These are phyloP conservation scores for Coccomyxa sp. DNA, from an alignment of 139 green algal genomes.

Conservation along the genomic window DNA sequence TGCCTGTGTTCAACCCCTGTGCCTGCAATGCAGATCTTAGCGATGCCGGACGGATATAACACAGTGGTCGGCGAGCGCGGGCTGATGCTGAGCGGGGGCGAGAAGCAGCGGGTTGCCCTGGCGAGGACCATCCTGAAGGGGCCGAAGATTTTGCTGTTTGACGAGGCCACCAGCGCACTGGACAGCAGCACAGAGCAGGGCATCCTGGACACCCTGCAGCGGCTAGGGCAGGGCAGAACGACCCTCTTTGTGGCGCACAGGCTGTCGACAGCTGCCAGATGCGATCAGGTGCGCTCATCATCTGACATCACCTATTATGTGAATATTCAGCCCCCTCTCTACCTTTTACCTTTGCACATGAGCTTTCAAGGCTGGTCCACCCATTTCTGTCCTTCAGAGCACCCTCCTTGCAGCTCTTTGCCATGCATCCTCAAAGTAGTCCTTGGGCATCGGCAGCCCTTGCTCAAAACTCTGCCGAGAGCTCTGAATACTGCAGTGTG, in stretches of 20 bases:
- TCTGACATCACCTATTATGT: background rate
- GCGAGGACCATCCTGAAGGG: conserved; percentile 70
- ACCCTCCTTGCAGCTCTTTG: no score
- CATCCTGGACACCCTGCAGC: conserved; percentile 55
- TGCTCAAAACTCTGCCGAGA: no score
- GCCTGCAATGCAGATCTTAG: conserved; percentile 43
- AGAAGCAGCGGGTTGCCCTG: conserved; percentile 97
- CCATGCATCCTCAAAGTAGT: no score
- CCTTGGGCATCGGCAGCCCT: no score
- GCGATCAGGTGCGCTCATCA: conserved; percentile 83
- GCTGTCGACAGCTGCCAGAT: conserved; percentile 85
- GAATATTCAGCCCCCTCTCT: background rate
- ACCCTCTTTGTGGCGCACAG: conserved; percentile 94
- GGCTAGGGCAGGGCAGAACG: conserved; percentile 67
- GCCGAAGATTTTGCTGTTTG: conserved; percentile 76
- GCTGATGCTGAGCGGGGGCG: conserved; percentile 85
- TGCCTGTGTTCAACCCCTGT: background rate
- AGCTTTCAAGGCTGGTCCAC: background rate
- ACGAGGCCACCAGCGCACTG: conserved; percentile 92
- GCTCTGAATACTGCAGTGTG: no score
- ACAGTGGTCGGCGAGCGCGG: conserved; percentile 82
- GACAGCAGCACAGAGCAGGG: conserved; percentile 75
- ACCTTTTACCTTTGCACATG: background rate
- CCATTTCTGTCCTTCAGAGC: no score
- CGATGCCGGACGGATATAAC: conserved; percentile 81